Percentiles rank a stretch among this genome's conserved stretches.
These are phyloP conservation scores for Chaetomium strumarium DNA, from an alignment of 2,329 filamentous ascomycete genomes.

Conservation along the genomic window DNA sequence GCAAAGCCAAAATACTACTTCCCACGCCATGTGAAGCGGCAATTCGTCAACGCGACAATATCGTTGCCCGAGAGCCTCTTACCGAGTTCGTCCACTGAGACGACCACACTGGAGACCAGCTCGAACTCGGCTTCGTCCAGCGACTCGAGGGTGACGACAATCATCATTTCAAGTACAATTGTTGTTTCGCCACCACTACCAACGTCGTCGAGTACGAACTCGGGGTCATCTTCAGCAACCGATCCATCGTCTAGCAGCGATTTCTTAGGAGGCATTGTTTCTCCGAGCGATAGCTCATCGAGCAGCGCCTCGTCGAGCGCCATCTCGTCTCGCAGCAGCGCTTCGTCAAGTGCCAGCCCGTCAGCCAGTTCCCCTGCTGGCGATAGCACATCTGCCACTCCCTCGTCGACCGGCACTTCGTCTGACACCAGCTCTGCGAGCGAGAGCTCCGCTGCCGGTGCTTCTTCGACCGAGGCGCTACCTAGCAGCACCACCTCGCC, in stretches of 20 bases:
- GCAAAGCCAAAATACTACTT: slow-evolving; percentile 51
- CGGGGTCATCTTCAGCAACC: neutral
- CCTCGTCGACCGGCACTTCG: neutral
- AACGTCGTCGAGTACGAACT: neutral
- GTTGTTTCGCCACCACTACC: slow-evolving; percentile 1
- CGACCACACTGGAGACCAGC: slow-evolving; percentile 3
- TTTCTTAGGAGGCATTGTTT: neutral
- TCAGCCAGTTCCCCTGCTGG: neutral
- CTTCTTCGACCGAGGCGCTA: neutral
- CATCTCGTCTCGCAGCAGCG: slow-evolving; percentile 1
- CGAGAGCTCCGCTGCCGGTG: neutral
- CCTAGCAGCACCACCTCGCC: neutral
- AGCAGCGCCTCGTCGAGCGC: neutral
- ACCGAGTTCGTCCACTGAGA: slow-evolving; percentile 7
- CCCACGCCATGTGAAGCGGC: slow-evolving; percentile 50
- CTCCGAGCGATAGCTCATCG: neutral
- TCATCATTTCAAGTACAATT: slow-evolving; percentile 8
- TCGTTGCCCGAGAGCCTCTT: slow-evolving; percentile 24
- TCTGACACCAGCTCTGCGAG: neutral
- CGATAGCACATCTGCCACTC: neutral
- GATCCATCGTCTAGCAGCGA: neutral
- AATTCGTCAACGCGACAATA: slow-evolving; percentile 40
- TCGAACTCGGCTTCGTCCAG: neutral
- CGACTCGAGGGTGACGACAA: slow-evolving; percentile 6
- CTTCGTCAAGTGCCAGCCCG: neutral